Base-by-base conservation (phyloP, 352 stramenopile genomes). In the Blastocystis sp. region DNA sequence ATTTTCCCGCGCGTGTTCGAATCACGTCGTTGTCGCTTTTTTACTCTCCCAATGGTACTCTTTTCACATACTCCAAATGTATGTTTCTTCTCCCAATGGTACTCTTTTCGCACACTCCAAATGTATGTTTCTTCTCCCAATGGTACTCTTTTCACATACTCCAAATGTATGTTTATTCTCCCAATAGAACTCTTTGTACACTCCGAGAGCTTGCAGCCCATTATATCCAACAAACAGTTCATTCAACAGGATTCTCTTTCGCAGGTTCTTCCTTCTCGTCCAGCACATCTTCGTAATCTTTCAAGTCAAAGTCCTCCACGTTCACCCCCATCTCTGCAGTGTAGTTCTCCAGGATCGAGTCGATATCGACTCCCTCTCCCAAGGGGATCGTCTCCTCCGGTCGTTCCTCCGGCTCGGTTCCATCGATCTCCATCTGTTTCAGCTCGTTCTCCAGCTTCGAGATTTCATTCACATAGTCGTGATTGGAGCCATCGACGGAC, bases 11-110 rank as follows among this genome's bases (percentile, higher is more conserved):
- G 64, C 64, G 64, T 76, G 64, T 76, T 76, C 64, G 64, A 76
- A 76, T 76, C 64, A 76, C 64, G 64, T 76, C 64, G 64, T 76
- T 76, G 64, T 76, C 64, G 64, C n/a, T 76, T 76, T 76, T 76
- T 76, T 76, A 11, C 29, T 61, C 53, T 61, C 53, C 13, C 53
- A 15, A 1, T n/a, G 1, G 13, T n/a, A n/a, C 61, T 70, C 39
- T 70, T 41, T 41, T 70, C n/a, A 70, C 29, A 34, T 34, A 34
- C 29, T 34, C 29, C 29, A 34, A 34, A 34, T 34, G 29, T 34
- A 34, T 1, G 29, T 34, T 34, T 34, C 0, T 34, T 61, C 53
- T 61, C 53, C 13, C 53, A 15, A 1, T 1, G 1, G 13, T n/a
- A n/a, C 61, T 70, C 39, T 70, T 41, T 41, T 70, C n/a, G 2